Evolutionary conservation across 2,329 filamentous ascomycete species (phyloP).

Genomic region (Colletotrichum spinosum): DNA sequence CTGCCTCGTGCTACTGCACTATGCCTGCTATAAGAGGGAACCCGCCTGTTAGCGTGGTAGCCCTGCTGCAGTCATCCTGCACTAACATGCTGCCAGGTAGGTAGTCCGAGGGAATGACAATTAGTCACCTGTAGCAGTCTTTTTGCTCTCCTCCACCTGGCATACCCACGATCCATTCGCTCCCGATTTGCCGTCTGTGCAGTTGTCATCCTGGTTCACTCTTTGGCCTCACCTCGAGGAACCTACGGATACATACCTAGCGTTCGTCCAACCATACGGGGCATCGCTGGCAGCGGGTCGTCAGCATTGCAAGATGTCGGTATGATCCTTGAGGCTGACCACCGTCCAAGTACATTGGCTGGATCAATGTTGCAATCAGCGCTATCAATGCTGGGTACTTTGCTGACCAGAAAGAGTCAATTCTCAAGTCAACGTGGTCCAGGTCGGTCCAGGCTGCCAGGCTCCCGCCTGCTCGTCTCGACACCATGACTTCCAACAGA

Average conservation of each 20-base stretch:
- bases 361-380: no score
- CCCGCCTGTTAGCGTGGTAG: conserved; percentile 29
- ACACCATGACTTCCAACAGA: conserved; percentile 6
- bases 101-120: not conserved
- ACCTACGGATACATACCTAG: not conserved
- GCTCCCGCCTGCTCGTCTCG: not conserved
- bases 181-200: conserved; percentile 23
- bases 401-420: no score
- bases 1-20: no score
- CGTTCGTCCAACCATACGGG: not conserved
- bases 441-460: not conserved
- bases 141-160: not conserved
- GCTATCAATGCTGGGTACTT: no score
- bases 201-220: conserved; percentile 14
- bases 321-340: no score
- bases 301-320: no score
- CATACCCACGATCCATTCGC: conserved; percentile 25
- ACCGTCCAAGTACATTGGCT: no score
- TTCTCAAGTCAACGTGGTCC: not conserved
- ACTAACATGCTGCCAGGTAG: conserved; percentile 16
- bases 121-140: conserved; percentile 10
- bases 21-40: no score
- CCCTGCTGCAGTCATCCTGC: conserved; percentile 30
- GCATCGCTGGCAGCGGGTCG: not conserved
- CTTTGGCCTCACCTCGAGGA: not conserved